Evolutionary conservation across 2,329 filamentous ascomycete genomes (phyloP), one percentile per base, ranked within the genome.

Genomic region (Colletotrichum tamarilloi): DNA sequence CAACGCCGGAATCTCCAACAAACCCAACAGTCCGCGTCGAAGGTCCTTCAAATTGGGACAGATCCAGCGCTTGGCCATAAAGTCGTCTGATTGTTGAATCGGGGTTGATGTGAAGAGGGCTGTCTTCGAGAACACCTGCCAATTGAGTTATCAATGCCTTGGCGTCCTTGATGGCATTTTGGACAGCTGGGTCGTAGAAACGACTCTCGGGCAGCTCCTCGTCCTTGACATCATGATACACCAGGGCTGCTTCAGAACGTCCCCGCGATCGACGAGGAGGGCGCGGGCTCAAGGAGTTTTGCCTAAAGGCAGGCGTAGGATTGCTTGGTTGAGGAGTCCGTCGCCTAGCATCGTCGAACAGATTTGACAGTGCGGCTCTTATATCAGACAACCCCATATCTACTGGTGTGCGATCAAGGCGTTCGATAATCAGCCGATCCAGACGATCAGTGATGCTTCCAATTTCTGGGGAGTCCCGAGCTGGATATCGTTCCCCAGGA

Each of bases 1-100:
- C 84, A 42, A 83, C 84, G 4, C 86, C 86, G 14, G 86, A 86
- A 72, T 87, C 86, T 0, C 86, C 86, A 0, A 88, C 84, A 52
- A 88, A 83, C 0, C 85, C 86, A 0, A 88, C 84, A 4, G 77
- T 85, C 19, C 85, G 79, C 2, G 80, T 83, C 0, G 82, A 79
- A 0, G 82, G 82, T 30, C 81, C 82, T 22, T 82, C 75, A 58
- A 86, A 87, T 0, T 46, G 32, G 1, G 81, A 79, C 26, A 88
- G 72, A 0, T 76, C 68, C 1, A 68, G 30, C 2, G 83, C 84
- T 42, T 82, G 76, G 7, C 75, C 53, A 65, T 82, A 75, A 1
- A 87, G 80, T 14, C 74, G 73, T 12, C 76, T 38, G 62, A 88
- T 84, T 0, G 79, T 82, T 0, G 85, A 86, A 22, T 83, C 82